These are phyloP conservation scores for Penicillium paradoxum DNA, from an alignment of 495 filamentous ascomycete genomes.

Conservation along the genomic window DNA sequence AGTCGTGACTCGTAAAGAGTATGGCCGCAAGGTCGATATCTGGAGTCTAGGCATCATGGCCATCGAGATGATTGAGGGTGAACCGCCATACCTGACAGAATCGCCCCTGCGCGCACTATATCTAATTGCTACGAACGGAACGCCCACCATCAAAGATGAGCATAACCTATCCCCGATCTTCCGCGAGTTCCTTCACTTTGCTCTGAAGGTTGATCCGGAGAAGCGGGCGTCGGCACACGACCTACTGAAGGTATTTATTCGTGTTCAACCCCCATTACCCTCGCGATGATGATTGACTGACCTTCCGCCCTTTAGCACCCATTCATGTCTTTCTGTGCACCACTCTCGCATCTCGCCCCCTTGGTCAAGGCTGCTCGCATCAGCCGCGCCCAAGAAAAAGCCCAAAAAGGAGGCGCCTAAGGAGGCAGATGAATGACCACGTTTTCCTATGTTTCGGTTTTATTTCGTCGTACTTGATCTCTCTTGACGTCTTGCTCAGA, in stretches of 20 bases:
- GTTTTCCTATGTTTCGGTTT: slow-evolving; percentile 14
- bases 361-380: slow-evolving; percentile 81
- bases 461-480: slow-evolving; percentile 23
- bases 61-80: slow-evolving; percentile 99
- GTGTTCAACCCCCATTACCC: slow-evolving; percentile 1
- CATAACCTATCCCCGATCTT: slow-evolving; percentile 74
- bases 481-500: slow-evolving; percentile 38
- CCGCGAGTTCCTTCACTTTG: slow-evolving; percentile 82
- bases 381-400: slow-evolving; percentile 79
- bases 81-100: slow-evolving; percentile 94
- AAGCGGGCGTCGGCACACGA: slow-evolving; percentile 93
- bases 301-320: slow-evolving; percentile 59
- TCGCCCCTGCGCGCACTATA: slow-evolving; percentile 89
- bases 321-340: slow-evolving; percentile 76
- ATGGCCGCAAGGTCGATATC: slow-evolving; percentile 97
- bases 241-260: slow-evolving; percentile 68
- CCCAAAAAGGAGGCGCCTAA: slow-evolving; percentile 54
- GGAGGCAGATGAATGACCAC: slow-evolving; percentile 30
- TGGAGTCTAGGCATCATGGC: slow-evolving; percentile 99
- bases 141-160: slow-evolving; percentile 91
- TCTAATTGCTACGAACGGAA: slow-evolving; percentile 95
- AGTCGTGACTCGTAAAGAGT: slow-evolving; percentile 95
- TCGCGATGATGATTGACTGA: slow-evolving; percentile 21
- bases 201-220: slow-evolving; percentile 92
- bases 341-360: slow-evolving; percentile 69